Evolutionary conservation across 1,284 basidiomycete species (phyloP).

Genomic region (Blastosporella zonata): DNA sequence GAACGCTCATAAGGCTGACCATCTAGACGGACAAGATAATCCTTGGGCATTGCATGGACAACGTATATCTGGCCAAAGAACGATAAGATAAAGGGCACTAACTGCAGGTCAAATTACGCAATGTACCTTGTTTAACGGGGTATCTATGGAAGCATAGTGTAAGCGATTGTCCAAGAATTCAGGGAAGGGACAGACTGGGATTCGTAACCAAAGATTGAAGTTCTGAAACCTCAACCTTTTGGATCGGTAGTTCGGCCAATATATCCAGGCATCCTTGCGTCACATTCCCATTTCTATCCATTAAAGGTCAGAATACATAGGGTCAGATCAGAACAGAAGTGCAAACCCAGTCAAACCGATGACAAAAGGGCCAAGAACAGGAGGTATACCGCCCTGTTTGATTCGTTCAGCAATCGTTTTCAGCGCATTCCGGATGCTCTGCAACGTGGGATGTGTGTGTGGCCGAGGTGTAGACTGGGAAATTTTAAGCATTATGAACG

Average conservation of each 20-base stretch:
- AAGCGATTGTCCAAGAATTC: neutral
- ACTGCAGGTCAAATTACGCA: neutral
- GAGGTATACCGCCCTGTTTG: slow-evolving; percentile 56
- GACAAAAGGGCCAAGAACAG: slow-evolving; percentile 69
- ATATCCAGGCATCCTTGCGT: slow-evolving; percentile 73
- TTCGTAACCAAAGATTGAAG: slow-evolving; percentile 52
- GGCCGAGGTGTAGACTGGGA: slow-evolving; percentile 75
- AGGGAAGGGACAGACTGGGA: slow-evolving; percentile 38
- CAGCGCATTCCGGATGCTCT: slow-evolving; percentile 57
- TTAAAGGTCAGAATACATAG: neutral
- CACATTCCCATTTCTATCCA: slow-evolving; percentile 71
- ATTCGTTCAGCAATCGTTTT: slow-evolving; percentile 60
- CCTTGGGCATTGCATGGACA: slow-evolving; percentile 66
- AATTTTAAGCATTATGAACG: slow-evolving; percentile 5
- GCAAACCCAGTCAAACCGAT: slow-evolving; percentile 81
- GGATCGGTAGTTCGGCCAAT: slow-evolving; percentile 67
- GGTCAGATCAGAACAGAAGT: neutral
- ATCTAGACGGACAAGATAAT: slow-evolving; percentile 63
- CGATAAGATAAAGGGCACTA: neutral
- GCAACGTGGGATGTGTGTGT: slow-evolving; percentile 65
- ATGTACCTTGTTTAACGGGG: slow-evolving; percentile 40
- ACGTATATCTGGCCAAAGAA: slow-evolving; percentile 61
- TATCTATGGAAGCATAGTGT: slow-evolving; percentile 33
- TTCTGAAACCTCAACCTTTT: slow-evolving; percentile 54
- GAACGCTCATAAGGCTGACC: slow-evolving; percentile 58